Evolutionary conservation across 1,139 yeast species (phyloP).

Genomic region (Debaryomyces coudertii): DNA sequence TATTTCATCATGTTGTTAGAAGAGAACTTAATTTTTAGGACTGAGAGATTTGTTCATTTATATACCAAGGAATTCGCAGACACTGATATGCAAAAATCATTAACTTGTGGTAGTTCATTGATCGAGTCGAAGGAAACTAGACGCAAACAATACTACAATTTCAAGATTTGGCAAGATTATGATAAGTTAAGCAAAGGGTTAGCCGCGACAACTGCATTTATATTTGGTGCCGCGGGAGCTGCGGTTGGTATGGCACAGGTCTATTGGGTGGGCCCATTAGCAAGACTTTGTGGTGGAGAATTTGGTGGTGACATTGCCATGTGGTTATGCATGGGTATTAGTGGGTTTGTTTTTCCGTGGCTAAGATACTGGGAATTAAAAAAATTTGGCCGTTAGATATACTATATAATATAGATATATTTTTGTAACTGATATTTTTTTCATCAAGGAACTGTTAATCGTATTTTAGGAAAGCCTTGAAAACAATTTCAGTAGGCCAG

Average conservation of each 20-base stretch:
- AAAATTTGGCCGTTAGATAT: constrained; percentile 45
- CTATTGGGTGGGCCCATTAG: constrained; percentile 75
- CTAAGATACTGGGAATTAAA: constrained; percentile 66
- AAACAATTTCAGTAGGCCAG: no score
- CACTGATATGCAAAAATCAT: constrained; percentile 11
- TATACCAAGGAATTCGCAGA: constrained; percentile 57
- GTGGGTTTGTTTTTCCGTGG: constrained; percentile 65
- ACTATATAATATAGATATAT: not conserved
- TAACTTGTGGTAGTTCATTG: constrained; percentile 9
- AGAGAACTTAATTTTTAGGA: constrained; percentile 75
- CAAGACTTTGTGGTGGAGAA: constrained; percentile 51
- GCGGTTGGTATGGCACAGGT: constrained; percentile 84
- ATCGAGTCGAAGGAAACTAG: constrained; percentile 16
- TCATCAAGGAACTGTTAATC: not conserved
- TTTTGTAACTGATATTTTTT: not conserved
- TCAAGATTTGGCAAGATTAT: constrained; percentile 67
- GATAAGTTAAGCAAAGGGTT: constrained; percentile 59
- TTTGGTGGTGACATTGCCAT: constrained; percentile 80
- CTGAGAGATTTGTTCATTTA: constrained; percentile 48
- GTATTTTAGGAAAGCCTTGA: no score
- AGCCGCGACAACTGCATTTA: constrained; percentile 64
- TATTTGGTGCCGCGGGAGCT: constrained; percentile 72
- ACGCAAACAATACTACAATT: constrained; percentile 53
- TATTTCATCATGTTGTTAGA: constrained; percentile 72
- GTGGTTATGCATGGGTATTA: constrained; percentile 77